These are phyloP conservation scores for Striga hermonthica DNA, from an alignment of 305 asterid genomes.

Conservation along the genomic window DNA sequence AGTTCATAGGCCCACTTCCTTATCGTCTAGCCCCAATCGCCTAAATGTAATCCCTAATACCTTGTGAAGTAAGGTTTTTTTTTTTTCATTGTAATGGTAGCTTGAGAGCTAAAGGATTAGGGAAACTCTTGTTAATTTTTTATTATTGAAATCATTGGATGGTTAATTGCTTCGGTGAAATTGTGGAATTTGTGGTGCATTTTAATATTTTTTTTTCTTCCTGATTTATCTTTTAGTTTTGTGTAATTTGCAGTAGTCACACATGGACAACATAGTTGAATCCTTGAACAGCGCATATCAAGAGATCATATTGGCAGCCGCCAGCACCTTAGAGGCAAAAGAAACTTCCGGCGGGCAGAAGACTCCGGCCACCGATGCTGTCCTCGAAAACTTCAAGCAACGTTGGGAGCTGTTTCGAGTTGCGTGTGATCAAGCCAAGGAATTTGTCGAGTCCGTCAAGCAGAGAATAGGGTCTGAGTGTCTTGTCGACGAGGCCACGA, in stretches of 20 bases:
- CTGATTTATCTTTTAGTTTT: no score
- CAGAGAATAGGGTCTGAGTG: constrained; percentile 97
- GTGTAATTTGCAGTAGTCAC: background rate
- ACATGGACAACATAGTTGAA: constrained; percentile 81
- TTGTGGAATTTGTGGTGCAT: no score
- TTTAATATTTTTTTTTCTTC: no score
- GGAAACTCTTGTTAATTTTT: no score
- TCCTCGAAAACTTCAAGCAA: constrained; percentile 82
- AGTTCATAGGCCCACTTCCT: no score
- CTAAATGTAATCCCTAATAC: no score
- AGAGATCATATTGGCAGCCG: constrained; percentile 73
- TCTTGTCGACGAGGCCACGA: constrained; percentile 97
- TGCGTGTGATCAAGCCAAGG: constrained; percentile 92
- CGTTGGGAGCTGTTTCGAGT: constrained; percentile 87
- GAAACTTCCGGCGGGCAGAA: constrained; percentile 59
- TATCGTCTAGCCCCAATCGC: no score
- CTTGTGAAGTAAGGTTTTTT: no score
- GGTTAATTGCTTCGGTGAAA: no score
- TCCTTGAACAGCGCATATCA: constrained; percentile 64
- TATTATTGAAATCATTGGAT: no score
- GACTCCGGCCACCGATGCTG: constrained; percentile 70
- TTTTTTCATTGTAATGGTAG: no score
- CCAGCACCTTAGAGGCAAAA: constrained; percentile 61
- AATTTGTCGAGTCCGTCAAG: constrained; percentile 92
- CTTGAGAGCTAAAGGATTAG: no score